A percentile compares a stretch with the other conserved stretches of the same genome.
These are phyloP conservation scores for Globisporangium takayamanum DNA, from an alignment of 352 stramenopile genomes.

Conservation along the genomic window DNA sequence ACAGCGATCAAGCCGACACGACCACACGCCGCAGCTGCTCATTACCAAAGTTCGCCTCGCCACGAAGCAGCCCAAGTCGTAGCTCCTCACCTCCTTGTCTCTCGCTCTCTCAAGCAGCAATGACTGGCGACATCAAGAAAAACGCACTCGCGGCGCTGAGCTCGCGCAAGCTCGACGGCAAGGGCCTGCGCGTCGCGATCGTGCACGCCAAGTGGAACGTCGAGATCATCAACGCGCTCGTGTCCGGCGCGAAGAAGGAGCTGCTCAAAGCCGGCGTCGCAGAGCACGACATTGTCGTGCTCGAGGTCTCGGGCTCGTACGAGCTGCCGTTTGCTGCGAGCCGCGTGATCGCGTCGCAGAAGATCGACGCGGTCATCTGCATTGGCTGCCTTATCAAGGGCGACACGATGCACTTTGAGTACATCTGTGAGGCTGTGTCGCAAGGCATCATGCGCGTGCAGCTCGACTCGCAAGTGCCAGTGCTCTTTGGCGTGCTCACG, in stretches of 20 bases:
- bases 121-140: conserved; percentile 69
- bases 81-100: background rate
- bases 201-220: conserved; percentile 84
- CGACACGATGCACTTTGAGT: conserved; percentile 99
- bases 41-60: background rate
- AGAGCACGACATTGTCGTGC: conserved; percentile 60
- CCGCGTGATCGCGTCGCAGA: conserved; percentile 84
- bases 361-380: conserved; percentile 95
- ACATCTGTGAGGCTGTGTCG: conserved; percentile 96
- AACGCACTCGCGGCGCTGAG: conserved; percentile 60
- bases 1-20: too few relatives aligned
- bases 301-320: conserved; percentile 92
- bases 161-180: conserved; percentile 73
- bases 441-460: conserved; percentile 96
- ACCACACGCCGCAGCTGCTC: too few relatives aligned
- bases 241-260: conserved; percentile 53
- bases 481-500: conserved; percentile 93
- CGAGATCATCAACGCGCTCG: conserved; percentile 71
- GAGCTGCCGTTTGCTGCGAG: conserved; percentile 95
- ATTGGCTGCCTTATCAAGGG: conserved; percentile 95
- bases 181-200: conserved; percentile 71
- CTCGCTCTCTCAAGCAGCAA: background rate
- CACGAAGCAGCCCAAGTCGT: background rate
- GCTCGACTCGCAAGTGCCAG: conserved; percentile 84
- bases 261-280: conserved; percentile 53